Base-by-base conservation (phyloP, 2,329 filamentous ascomycete species). In the Hymenoscyphus linearis region DNA sequence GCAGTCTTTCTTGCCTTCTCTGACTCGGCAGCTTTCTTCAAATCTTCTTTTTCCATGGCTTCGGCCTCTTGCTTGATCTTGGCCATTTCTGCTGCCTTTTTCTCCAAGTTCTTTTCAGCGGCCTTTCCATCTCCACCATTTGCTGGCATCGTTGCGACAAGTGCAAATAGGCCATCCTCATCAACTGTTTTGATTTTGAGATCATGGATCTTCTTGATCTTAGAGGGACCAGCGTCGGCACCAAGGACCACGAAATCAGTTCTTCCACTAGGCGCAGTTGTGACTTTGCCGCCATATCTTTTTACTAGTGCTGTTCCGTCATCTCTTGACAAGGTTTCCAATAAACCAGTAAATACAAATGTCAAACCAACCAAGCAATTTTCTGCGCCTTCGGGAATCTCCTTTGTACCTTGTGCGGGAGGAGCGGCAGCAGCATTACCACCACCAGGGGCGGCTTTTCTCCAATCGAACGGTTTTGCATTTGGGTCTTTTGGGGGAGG, bases 221-320 rank as follows among this genome's bases (percentile, higher is more conserved):
- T 99, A 75, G 89, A 96, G 0, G 95, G 95, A 0, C 95, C 95
- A 26, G 96, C 95, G 74, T 98, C 95, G 27, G 83, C 83, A 52
- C 95, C 95, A 2, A 99, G 82, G 16, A 99, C 90, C 53, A 99
- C 92, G 72, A 91, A 99, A 70, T 84, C 95, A 0, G 96, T 99
- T 76, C 96, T 98, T 71, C 87, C 89, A 72, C 93, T 98, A 22
- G 96, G 95, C 4, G 85, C 87, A 10, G 80, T 81, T 10, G 89
- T 96, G 26, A 96, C 87, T 76, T 96, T 98, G 58, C 95, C 95
- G 50, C 95, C 96, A 73, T 97, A 96, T 64, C 88, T 86, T 74
- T 99, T 99, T 60, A 98, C 91, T 18, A 99, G 79, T 52, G 84
- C 86, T 66, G 93, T 88, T 1, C 85, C 93, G 69, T 96, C 92